Conservation (phyloP, 2,329 filamentous ascomycete species). For the Eurotiales sp. region DNA sequence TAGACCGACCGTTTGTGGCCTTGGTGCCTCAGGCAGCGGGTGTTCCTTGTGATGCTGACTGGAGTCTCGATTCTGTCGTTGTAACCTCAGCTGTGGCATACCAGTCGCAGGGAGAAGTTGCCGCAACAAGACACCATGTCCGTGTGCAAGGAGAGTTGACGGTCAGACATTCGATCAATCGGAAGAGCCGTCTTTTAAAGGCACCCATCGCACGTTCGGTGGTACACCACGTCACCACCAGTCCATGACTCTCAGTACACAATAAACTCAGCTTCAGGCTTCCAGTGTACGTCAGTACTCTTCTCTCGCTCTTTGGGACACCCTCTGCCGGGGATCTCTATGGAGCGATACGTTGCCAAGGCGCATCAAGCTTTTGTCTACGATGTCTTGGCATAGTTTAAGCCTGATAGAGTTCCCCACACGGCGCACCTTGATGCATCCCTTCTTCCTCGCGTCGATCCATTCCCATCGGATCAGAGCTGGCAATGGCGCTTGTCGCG, state of each 20-base stretch:
- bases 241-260: neutral
- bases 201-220: neutral
- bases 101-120: no score
- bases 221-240: conserved; percentile 5
- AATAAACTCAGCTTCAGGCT: neutral
- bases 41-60: no score
- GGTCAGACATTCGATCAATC: neutral
- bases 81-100: no score
- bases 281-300: neutral
- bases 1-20: conserved; percentile 3
- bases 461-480: conserved; percentile 10
- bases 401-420: conserved; percentile 4
- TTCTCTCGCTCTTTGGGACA: neutral
- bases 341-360: no score
- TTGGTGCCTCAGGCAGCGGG: conserved; percentile 8
- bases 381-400: conserved; percentile 6
- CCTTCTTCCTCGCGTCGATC: conserved; percentile 11
- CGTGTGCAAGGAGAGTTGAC: neutral
- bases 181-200: neutral
- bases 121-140: no score
- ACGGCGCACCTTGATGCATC: conserved; percentile 12
- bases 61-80: no score
- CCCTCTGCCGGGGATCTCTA: no score
- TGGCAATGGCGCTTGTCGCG: conserved; percentile 59
- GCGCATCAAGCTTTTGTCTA: neutral